These are phyloP conservation scores for Camellia sinensis DNA, from an alignment of 148 eudicot genomes.

Conservation along the genomic window DNA sequence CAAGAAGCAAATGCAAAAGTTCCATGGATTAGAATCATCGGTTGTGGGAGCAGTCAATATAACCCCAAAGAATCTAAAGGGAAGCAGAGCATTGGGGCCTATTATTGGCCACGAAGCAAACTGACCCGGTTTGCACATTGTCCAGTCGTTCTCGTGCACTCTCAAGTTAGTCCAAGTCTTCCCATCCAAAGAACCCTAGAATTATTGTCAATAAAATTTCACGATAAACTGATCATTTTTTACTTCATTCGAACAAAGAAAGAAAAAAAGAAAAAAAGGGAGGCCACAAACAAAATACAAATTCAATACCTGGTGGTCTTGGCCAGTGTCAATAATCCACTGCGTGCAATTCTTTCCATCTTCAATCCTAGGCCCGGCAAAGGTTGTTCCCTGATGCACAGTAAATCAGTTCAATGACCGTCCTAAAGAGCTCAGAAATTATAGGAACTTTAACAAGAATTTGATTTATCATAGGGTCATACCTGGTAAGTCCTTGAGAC, in stretches of 20 bases:
- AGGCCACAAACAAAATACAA: neutral
- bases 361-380: slow-evolving; percentile 22
- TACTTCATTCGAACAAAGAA: neutral
- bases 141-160: slow-evolving; percentile 75
- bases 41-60: slow-evolving; percentile 67
- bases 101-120: slow-evolving; percentile 80
- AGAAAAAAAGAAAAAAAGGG: neutral
- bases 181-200: slow-evolving; percentile 88
- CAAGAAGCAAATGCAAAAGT: slow-evolving; percentile 79
- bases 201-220: neutral
- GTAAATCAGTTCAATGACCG: no score
- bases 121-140: slow-evolving; percentile 81
- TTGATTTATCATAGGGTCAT: no score
- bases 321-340: slow-evolving; percentile 92
- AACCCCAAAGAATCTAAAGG: slow-evolving; percentile 82
- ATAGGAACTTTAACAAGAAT: no score
- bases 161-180: slow-evolving; percentile 72
- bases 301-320: slow-evolving; percentile 69
- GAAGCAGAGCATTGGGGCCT: slow-evolving; percentile 69
- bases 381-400: no score
- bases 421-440: no score
- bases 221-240: neutral
- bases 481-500: no score
- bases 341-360: slow-evolving; percentile 69
- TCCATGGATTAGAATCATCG: slow-evolving; percentile 65